These are phyloP conservation scores for Senna siamea DNA, from an alignment of 306 rosid genomes.

Conservation along the genomic window DNA sequence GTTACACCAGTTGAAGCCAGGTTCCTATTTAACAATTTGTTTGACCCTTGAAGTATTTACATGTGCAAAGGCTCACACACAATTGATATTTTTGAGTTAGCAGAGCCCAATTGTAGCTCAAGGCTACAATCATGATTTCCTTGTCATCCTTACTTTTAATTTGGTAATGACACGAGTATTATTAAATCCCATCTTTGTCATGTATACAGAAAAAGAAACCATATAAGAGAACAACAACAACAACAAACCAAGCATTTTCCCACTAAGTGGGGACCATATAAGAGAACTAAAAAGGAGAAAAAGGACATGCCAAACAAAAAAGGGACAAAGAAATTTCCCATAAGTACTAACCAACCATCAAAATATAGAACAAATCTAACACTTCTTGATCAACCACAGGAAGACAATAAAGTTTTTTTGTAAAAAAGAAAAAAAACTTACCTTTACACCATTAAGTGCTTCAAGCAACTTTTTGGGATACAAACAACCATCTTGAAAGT, in stretches of 20 bases:
- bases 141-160: conserved; percentile 24
- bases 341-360: conserved; percentile 4
- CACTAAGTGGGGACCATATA: too few relatives aligned
- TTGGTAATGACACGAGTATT: not conserved
- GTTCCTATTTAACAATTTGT: conserved; percentile 13
- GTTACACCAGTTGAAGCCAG: conserved; percentile 3
- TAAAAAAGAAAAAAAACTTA: conserved; percentile 31
- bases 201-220: not conserved
- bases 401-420: not conserved
- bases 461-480: conserved; percentile 85
- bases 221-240: too few relatives aligned
- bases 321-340: conserved; percentile 11
- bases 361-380: conserved; percentile 21
- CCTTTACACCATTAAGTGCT: conserved; percentile 77
- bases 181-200: conserved; percentile 33
- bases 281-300: not conserved
- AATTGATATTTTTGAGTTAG: not conserved
- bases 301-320: not conserved
- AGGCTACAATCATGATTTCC: conserved; percentile 27
- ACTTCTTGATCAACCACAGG: not conserved
- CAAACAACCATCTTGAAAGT: conserved; percentile 79
- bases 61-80: not conserved
- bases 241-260: too few relatives aligned
- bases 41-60: not conserved
- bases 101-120: conserved; percentile 20